phyloP scores from a whole-genome alignment of 2,329 filamentous ascomycete species.

The Fonsecaea pedrosoi region DNA sequence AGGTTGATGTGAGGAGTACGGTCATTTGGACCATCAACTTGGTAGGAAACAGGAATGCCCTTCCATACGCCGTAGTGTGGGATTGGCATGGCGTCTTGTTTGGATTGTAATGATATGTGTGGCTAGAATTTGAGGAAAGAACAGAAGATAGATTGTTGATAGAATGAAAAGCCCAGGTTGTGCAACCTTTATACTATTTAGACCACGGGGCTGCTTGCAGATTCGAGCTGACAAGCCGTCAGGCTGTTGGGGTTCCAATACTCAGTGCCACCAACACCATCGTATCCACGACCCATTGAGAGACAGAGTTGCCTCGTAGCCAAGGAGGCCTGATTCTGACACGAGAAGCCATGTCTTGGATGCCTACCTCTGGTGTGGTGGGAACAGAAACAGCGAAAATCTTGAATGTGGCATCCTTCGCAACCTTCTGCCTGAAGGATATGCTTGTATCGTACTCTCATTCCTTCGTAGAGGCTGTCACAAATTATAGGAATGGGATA shows the following conservation, averaged over 20 bases:
- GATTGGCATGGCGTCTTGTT: slow-evolving; percentile 18
- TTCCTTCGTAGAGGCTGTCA: background rate
- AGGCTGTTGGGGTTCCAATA: background rate
- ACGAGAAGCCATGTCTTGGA: background rate
- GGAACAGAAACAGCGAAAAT: background rate
- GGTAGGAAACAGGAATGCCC: slow-evolving; percentile 15
- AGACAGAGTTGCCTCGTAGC: background rate
- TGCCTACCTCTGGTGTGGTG: background rate
- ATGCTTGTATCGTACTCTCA: background rate
- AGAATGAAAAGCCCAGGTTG: background rate
- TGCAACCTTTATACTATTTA: background rate
- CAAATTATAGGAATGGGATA: background rate
- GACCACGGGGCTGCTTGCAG: background rate
- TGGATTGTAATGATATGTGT: background rate
- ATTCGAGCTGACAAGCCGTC: background rate
- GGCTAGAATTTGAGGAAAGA: background rate
- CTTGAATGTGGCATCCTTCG: background rate
- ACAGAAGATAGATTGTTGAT: background rate
- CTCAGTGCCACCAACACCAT: background rate
- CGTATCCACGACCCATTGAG: background rate
- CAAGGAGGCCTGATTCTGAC: background rate
- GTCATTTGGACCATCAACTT: slow-evolving; percentile 18
- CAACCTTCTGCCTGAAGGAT: background rate
- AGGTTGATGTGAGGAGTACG: slow-evolving; percentile 45
- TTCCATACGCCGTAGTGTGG: slow-evolving; percentile 26